These are phyloP conservation scores for Melampsora larici-populina DNA, from an alignment of 1,284 basidiomycete genomes.

Conservation along the genomic window DNA sequence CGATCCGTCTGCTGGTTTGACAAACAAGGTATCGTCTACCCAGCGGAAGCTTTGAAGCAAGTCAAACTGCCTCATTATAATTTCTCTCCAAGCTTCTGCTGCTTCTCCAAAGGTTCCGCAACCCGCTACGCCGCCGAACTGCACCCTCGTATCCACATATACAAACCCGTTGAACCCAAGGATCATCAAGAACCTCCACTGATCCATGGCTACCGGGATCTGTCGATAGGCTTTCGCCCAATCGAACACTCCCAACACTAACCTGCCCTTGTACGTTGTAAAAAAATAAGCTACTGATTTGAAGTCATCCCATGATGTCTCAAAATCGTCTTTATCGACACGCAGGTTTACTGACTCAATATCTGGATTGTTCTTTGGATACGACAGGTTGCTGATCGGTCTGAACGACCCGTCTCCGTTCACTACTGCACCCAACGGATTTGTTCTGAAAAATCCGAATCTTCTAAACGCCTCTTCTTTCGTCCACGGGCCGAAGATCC, in stretches of 20 bases:
- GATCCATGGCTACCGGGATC: too few species aligned
- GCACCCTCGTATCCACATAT: neutral
- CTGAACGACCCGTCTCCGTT: neutral
- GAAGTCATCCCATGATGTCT: too few species aligned
- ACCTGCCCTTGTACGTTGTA: too few species aligned
- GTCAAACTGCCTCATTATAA: neutral
- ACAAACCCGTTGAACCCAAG: neutral
- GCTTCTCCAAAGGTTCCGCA: neutral
- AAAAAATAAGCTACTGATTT: neutral
- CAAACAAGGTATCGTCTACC: too few species aligned
- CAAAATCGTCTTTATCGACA: neutral
- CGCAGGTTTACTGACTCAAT: neutral
- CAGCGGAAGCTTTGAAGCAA: neutral
- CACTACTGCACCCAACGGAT: too few species aligned
- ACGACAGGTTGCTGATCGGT: conserved; percentile 10
- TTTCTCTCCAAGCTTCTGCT: neutral
- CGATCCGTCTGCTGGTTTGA: neutral
- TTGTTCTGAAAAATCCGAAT: too few species aligned
- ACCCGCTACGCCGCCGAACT: too few species aligned
- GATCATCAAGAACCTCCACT: too few species aligned
- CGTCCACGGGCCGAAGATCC: too few species aligned
- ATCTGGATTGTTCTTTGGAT: neutral
- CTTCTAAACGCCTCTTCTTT: neutral
- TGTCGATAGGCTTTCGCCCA: too few species aligned
- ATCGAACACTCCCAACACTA: neutral